Base-by-base conservation (phyloP, 1,139 yeast genomes). In the Taiozyma sp. region DNA sequence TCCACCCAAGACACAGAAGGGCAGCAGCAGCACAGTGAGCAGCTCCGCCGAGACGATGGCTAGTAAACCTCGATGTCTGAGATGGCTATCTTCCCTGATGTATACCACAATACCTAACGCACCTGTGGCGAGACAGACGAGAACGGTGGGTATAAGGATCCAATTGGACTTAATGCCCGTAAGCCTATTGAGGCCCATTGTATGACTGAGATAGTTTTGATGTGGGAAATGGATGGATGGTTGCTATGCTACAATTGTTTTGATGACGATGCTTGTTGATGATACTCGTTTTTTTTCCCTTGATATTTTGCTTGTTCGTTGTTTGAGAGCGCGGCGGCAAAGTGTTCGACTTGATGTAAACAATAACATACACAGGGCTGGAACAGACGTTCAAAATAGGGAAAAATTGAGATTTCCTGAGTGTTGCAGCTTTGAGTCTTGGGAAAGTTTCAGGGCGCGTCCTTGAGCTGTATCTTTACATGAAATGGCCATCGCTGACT, bases 21-120 rank as follows among this genome's bases (percentile, higher is more conserved):
- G 61, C 12, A 56, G 22, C 12, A 52, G 45, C 5, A 52, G n/a
- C 2, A 50, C 16, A 5, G 45, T 43, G n/a, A 53, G 7, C 27
- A 61, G 47, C 36, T 59, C 60, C 19, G 60, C 56, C 12, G 49
- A 49, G 3, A 57, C 41, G 16, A 59, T 49, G 1, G 56, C 46
- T 1, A 58, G 36, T 8, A 51, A n/a, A 12, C 46, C 51, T 8
- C 34, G 22, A 22, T 32, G 32, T 40, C 43, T 36, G 27, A 51
- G 14, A 8, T 3, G 14, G 8, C n/a, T n/a, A 12, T 43, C 38
- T 43, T 49, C 48, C 13, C 30, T 24, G 4, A 23, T 38, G 48
- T 50, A 53, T 2, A 54, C 16, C 14, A 55, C 19, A 13, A 50
- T 27, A 2, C 56, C 62, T 6, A 56, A 27, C 2, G 52, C 49